A percentile compares a stretch with the other conserved stretches of the same genome.
These are phyloP conservation scores for Protomyces pachydermus DNA, from an alignment of 1,139 yeast species.

Conservation along the genomic window DNA sequence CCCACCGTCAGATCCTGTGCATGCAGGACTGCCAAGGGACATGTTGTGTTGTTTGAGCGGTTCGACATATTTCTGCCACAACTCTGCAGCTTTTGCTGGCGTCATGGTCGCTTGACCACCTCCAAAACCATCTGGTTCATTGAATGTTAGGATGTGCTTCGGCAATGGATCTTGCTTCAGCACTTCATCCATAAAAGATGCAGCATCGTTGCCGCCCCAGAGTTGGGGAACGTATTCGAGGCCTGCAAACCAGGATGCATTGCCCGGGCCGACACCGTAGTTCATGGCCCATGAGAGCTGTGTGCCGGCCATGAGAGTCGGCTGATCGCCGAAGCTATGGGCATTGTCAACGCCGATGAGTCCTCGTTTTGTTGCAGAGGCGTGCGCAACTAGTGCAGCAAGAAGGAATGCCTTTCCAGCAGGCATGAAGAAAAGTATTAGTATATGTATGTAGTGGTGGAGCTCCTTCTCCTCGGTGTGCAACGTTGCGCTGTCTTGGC, in stretches of 20 bases:
- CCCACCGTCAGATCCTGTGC: background rate
- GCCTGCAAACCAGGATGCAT: background rate
- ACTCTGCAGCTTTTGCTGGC: constrained; percentile 2
- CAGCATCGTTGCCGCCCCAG: background rate
- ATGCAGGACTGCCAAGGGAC: constrained; percentile 2
- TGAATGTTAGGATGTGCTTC: constrained; percentile 5
- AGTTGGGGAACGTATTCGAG: background rate
- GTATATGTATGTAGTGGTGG: too few relatives aligned
- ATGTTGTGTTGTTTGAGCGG: constrained; percentile 1
- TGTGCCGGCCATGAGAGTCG: constrained; percentile 11
- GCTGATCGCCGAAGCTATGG: constrained; percentile 14
- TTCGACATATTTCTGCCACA: constrained; percentile 1
- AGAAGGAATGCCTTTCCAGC: background rate
- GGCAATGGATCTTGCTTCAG: background rate
- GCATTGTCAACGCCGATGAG: constrained; percentile 21
- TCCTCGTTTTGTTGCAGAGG: constrained; percentile 5
- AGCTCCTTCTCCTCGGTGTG: too few relatives aligned
- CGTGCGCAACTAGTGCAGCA: background rate
- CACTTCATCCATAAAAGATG: background rate
- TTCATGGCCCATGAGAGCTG: constrained; percentile 6
- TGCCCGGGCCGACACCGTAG: background rate
- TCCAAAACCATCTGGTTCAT: constrained; percentile 10
- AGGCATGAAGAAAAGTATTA: background rate
- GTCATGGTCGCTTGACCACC: constrained; percentile 3
- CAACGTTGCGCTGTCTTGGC: too few relatives aligned